These are phyloP conservation scores for Auricularia auricula-judae DNA, from an alignment of 768 basidiomycete species.

Conservation along the genomic window DNA sequence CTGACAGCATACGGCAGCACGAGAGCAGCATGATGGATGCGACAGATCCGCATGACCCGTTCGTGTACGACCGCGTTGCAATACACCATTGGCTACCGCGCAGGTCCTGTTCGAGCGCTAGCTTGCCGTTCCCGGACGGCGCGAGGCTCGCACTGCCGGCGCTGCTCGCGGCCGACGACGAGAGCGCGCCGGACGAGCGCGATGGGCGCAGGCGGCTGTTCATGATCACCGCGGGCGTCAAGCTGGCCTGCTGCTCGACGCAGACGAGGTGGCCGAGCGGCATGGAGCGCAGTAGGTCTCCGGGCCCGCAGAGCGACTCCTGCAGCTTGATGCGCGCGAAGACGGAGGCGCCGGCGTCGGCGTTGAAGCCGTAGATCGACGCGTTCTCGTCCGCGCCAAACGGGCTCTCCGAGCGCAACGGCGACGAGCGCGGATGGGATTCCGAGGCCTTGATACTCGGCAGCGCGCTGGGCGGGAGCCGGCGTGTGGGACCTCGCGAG, in stretches of 20 bases:
- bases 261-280: neutral
- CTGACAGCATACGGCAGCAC: neutral
- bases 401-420: neutral
- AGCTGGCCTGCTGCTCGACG: neutral
- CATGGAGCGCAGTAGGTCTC: neutral
- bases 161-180: neutral
- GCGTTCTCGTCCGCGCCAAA: neutral
- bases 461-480: neutral
- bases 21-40: neutral
- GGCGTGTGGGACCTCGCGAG: neutral
- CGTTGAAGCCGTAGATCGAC: neutral
- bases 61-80: constrained; percentile 1
- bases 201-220: neutral
- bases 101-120: constrained; percentile 55
- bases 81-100: constrained; percentile 27
- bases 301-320: neutral
- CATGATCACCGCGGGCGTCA: neutral
- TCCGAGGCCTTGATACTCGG: neutral
- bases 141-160: neutral
- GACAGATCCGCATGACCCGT: neutral
- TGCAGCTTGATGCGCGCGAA: neutral
- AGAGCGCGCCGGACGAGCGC: neutral
- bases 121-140: constrained; percentile 29
- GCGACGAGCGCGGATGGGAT: neutral
- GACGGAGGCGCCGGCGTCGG: neutral